Percentiles rank a stretch among this genome's conserved stretches.
These are phyloP conservation scores for Cladosporium sp. DNA, from an alignment of 2,329 filamentous ascomycete species.

Conservation along the genomic window DNA sequence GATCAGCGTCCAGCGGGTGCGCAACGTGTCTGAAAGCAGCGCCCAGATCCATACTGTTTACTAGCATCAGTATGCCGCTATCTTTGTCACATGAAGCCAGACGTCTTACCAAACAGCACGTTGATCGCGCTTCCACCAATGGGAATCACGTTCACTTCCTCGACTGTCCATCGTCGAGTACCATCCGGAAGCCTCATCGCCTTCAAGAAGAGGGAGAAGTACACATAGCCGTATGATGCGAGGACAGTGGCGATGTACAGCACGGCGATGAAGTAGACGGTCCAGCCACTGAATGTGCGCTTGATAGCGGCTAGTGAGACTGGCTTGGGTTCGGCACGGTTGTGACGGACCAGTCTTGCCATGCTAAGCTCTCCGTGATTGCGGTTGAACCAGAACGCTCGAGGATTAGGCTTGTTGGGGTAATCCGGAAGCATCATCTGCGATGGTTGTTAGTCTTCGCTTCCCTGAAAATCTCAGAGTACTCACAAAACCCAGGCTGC, in stretches of 20 bases:
- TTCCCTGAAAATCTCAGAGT: not conserved
- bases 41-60: slow-evolving; percentile 51
- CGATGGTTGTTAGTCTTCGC: not conserved
- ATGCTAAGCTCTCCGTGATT: slow-evolving; percentile 41
- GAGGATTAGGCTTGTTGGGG: slow-evolving; percentile 32
- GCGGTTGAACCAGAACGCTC: slow-evolving; percentile 45
- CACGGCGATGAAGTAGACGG: slow-evolving; percentile 43
- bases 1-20: slow-evolving; percentile 50
- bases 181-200: slow-evolving; percentile 40
- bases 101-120: slow-evolving; percentile 35
- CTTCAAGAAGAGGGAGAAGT: slow-evolving; percentile 44
- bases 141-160: slow-evolving; percentile 48
- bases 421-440: slow-evolving; percentile 47
- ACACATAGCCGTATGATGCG: slow-evolving; percentile 45
- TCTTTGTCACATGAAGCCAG: not conserved
- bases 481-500: slow-evolving; percentile 5
- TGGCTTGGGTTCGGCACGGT: slow-evolving; percentile 43
- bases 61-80: not conserved
- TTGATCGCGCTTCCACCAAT: slow-evolving; percentile 48
- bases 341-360: slow-evolving; percentile 41
- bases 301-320: slow-evolving; percentile 43
- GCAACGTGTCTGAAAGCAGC: slow-evolving; percentile 47
- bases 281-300: slow-evolving; percentile 43
- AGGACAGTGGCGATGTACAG: slow-evolving; percentile 46
- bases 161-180: slow-evolving; percentile 38